Evolutionary conservation across 2,329 filamentous ascomycete genomes (phyloP).

Genomic region (Pseudopithomyces chartarum): DNA sequence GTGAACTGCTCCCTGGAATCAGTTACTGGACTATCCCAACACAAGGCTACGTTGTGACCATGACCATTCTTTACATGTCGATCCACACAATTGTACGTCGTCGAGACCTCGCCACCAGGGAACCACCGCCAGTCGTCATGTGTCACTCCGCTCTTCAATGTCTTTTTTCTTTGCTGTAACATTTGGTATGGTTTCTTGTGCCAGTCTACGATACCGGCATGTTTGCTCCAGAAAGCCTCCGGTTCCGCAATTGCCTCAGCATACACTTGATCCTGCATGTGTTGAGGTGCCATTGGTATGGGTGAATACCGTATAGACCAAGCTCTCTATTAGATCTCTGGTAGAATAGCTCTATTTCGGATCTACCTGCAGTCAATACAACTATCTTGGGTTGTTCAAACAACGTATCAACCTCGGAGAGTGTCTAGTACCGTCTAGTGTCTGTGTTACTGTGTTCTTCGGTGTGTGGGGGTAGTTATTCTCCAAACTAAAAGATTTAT

Average conservation of each 20-base stretch:
- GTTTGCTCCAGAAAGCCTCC: slow-evolving; percentile 73
- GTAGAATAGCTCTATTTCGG: neutral
- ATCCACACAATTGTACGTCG: slow-evolving; percentile 90
- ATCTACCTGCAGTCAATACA: too few relatives aligned
- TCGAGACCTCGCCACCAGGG: slow-evolving; percentile 83
- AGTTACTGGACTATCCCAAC: slow-evolving; percentile 88
- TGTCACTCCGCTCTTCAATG: slow-evolving; percentile 62
- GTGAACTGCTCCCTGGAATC: slow-evolving; percentile 72
- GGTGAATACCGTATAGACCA: neutral
- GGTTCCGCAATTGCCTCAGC: slow-evolving; percentile 68
- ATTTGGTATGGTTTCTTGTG: slow-evolving; percentile 72
- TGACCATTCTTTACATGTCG: slow-evolving; percentile 79
- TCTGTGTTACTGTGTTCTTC: too few relatives aligned
- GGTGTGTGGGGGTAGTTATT: too few relatives aligned
- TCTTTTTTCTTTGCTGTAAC: slow-evolving; percentile 66
- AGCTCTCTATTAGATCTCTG: neutral
- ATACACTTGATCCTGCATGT: slow-evolving; percentile 58
- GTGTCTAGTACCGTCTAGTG: too few relatives aligned
- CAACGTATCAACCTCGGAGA: too few relatives aligned
- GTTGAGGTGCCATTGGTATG: slow-evolving; percentile 8
- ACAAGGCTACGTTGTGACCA: slow-evolving; percentile 75
- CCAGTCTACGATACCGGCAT: slow-evolving; percentile 80
- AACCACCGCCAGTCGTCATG: slow-evolving; percentile 91
- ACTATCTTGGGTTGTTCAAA: too few relatives aligned
- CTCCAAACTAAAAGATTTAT: too few relatives aligned